Percentiles rank a stretch among this genome's conserved stretches.
phyloP scores from a whole-genome alignment of 2,329 filamentous ascomycete species.

The Ceratocystis cubensis region DNA sequence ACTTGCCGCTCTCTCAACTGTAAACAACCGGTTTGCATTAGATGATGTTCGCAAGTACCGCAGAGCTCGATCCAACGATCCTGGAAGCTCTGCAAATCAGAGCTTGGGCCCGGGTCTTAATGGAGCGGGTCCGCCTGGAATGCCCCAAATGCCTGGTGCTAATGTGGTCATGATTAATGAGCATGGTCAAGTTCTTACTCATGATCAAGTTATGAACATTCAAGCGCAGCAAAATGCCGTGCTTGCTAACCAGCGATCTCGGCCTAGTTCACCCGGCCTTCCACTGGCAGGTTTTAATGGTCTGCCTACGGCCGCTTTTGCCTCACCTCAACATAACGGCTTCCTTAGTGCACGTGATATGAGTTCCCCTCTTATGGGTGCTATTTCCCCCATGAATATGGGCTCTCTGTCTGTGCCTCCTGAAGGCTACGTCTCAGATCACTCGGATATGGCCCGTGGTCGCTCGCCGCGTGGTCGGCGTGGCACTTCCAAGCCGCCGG shows the following conservation, averaged over 20 bases:
- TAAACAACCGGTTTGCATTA: conserved; percentile 94
- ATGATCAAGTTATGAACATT: conserved; percentile 72
- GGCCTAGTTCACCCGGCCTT: conserved; percentile 79
- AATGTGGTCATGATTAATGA: conserved; percentile 93
- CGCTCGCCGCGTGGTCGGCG: conserved; percentile 83
- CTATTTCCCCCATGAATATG: conserved; percentile 58
- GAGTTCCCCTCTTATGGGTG: conserved; percentile 54
- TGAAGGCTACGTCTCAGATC: conserved; percentile 86
- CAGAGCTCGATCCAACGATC: conserved; percentile 74
- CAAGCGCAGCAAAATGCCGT: conserved; percentile 52
- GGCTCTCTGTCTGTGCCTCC: conserved; percentile 58
- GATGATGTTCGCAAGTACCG: conserved; percentile 96
- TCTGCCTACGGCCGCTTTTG: conserved; percentile 52
- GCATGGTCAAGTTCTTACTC: conserved; percentile 72
- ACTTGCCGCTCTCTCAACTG: conserved; percentile 85
- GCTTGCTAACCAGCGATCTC: conserved; percentile 62
- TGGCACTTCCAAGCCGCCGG: conserved; percentile 92
- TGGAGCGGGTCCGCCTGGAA: conserved; percentile 32
- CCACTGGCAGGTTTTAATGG: conserved; percentile 39
- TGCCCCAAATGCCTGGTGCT: conserved; percentile 53
- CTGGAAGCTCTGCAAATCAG: conserved; percentile 42
- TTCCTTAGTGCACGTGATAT: conserved; percentile 83
- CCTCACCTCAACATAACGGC: conserved; percentile 86
- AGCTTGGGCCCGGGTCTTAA: conserved; percentile 10
- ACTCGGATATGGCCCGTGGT: conserved; percentile 80